These are phyloP conservation scores for Lenwebbia sp. DNA, from an alignment of 345 rosid genomes.

Conservation along the genomic window DNA sequence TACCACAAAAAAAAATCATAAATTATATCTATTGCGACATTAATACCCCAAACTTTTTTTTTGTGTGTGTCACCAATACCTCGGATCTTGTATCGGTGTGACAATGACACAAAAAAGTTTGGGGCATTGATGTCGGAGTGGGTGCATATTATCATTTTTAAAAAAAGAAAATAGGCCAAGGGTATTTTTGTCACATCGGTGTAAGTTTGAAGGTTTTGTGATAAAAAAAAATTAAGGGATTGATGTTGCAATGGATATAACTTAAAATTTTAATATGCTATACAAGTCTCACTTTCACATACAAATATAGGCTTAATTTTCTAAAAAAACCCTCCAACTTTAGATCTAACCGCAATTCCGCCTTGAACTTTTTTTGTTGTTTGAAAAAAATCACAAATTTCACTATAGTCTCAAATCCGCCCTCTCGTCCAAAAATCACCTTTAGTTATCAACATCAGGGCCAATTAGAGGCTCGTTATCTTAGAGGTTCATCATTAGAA, in stretches of 20 bases:
- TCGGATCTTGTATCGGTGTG: neutral
- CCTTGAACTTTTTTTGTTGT: neutral
- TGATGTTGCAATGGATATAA: accelerated
- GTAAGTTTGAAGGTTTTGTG: neutral
- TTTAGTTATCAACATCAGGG: neutral
- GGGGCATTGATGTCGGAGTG: neutral
- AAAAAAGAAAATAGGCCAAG: neutral
- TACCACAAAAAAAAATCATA: neutral
- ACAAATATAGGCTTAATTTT: neutral
- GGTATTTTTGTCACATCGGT: neutral
- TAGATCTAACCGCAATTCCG: neutral
- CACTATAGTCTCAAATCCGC: neutral
- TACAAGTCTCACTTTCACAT: neutral
- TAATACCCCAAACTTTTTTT: neutral
- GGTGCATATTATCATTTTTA: neutral
- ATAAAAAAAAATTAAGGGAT: neutral
- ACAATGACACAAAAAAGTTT: neutral
- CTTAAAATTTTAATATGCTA: neutral
- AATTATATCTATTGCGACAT: neutral
- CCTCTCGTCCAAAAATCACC: neutral
- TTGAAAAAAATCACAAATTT: neutral
- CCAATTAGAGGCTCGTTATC: neutral
- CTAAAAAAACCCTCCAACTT: neutral
- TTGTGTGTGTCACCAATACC: neutral
- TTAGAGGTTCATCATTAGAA: neutral